Base-by-base conservation (phyloP, 805 yeast genomes). In the Kluyveromyces nonfermentans region DNA sequence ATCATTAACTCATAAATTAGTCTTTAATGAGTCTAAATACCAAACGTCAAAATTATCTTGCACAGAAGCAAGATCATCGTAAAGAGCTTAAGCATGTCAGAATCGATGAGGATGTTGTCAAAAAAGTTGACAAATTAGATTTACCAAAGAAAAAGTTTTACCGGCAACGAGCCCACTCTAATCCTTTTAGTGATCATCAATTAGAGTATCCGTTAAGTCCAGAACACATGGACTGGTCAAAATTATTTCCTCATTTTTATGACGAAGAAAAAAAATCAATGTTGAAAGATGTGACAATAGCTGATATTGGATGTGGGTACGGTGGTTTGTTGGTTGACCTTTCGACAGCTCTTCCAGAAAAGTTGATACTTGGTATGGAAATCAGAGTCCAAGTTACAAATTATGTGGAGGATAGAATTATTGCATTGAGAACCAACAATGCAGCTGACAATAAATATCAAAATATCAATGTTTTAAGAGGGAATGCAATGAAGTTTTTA, bases 281-380 rank as follows among this genome's bases (percentile, higher is more conserved):
- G 70, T 62, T 67, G 10, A 69, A 72, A 40, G 55, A 71, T 20
- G 95, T 88, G 17, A 88, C 85, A 44, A 82, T 93, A 42, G 97
- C 97, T 4, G 98, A 93, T 61, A 77, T 93, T 46, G 98, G 98
- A 7, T 93, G 98, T 68, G 98, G 98, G 1, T 93, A 85, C 62
- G 98, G 98, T 43, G 98, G 98, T 0, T 71, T 93, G 46, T 63
- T 86, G 53, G 79, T 84, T 31, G 83, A 86, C 43, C 71, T 93
- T 45, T 82, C 96, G 4, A 83, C 88, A 5, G 77, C 68, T 44
- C 82, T 85, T 50, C 88, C 93, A 1, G 77, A 84, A 3, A 75
- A 72, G 12, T 70, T 86, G 56, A 81, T 88, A 37, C 69, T 93
- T 37, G 98, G 98, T 15, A 88, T 93, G 96, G 98, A 93, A 67